Percentiles rank a stretch among this genome's conserved stretches.
These are phyloP conservation scores for Rosellinia necatrix DNA, from an alignment of 2,329 filamentous ascomycete genomes.

Conservation along the genomic window DNA sequence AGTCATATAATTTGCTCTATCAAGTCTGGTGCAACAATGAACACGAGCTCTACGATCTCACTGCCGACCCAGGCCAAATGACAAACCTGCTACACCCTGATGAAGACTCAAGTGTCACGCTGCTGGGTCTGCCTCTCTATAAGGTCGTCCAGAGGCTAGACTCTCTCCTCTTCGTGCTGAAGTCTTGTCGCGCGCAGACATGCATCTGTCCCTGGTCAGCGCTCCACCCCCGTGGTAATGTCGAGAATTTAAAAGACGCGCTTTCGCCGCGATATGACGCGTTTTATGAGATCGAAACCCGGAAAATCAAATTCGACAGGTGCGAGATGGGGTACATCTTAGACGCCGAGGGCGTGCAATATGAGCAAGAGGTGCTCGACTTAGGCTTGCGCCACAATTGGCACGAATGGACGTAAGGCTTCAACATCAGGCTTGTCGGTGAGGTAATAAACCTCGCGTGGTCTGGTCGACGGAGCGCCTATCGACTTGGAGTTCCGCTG, in stretches of 20 bases:
- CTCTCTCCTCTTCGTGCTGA: slow-evolving; percentile 53
- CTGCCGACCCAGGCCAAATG: slow-evolving; percentile 37
- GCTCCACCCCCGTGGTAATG: slow-evolving; percentile 51
- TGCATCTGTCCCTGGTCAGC: slow-evolving; percentile 53
- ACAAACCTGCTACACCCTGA: slow-evolving; percentile 46
- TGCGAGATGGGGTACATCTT: slow-evolving; percentile 57
- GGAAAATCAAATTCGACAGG: slow-evolving; percentile 50
- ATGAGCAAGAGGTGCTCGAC: slow-evolving; percentile 1
- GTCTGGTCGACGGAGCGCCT: too few relatives aligned
- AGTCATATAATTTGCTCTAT: slow-evolving; percentile 54
- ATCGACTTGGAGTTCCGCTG: neutral
- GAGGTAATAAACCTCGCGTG: neutral
- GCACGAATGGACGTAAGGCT: slow-evolving; percentile 33
- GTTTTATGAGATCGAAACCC: slow-evolving; percentile 47
- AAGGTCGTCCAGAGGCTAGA: slow-evolving; percentile 50
- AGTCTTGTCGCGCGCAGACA: slow-evolving; percentile 52
- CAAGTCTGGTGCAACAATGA: slow-evolving; percentile 60
- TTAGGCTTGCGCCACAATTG: slow-evolving; percentile 24
- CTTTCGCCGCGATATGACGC: slow-evolving; percentile 47
- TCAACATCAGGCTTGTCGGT: neutral
- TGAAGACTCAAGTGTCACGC: slow-evolving; percentile 24
- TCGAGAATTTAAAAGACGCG: slow-evolving; percentile 50
- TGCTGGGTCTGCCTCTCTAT: slow-evolving; percentile 36
- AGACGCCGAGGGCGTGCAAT: slow-evolving; percentile 53
- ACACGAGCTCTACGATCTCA: slow-evolving; percentile 59